Evolutionary conservation across 2,329 filamentous ascomycete species (phyloP), one percentile per base, ranked within the genome.

Genomic region (Aureobasidium sp.): DNA sequence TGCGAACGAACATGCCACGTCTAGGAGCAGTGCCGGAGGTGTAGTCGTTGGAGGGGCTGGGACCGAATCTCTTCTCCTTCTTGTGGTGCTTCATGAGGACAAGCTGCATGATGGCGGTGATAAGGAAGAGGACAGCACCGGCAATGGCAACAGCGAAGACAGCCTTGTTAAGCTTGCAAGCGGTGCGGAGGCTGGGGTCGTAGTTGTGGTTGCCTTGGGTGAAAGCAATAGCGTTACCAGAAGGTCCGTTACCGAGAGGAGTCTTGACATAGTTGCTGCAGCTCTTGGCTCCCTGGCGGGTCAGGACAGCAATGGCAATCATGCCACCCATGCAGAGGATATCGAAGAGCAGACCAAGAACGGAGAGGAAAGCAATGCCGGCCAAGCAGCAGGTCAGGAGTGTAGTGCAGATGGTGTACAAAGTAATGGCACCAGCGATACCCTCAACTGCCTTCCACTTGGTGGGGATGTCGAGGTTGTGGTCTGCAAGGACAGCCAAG

Each of bases 361-460:
- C 80, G 3, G 89, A 88, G 63, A 91, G 87, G 73, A 93, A 79
- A 5, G 81, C 79, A 64, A 88, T 81, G 32, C 91, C 91, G 39
- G 89, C 90, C 6, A 96, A 76, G 71, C 85, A 94, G 78, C 89
- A 91, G 9, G 93, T 86, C 41, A 95, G 77, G 36, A 94, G 66
- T 15, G 90, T 77, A n/a, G 85, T 88, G 59, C 87, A 74, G 63
- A 90, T 75, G 57, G 86, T 85, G 78, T 96, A 97, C 9, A 95
- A 71, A 0, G 87, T 83, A 2, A 85, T 89, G 1, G 82, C 81
- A 55, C 91, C 92, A 0, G 89, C 82, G 63, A 97, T 86, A 65
- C 90, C 90, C 69, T 73, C 72, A 34, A 75, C 70, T 5, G 73
- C 73, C 61, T 86, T 86, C 63, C 87, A 77, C 77, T 83, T 87